Evolutionary conservation across 2,329 filamentous ascomycete genomes (phyloP).

Genomic region (Alternaria postmessia): DNA sequence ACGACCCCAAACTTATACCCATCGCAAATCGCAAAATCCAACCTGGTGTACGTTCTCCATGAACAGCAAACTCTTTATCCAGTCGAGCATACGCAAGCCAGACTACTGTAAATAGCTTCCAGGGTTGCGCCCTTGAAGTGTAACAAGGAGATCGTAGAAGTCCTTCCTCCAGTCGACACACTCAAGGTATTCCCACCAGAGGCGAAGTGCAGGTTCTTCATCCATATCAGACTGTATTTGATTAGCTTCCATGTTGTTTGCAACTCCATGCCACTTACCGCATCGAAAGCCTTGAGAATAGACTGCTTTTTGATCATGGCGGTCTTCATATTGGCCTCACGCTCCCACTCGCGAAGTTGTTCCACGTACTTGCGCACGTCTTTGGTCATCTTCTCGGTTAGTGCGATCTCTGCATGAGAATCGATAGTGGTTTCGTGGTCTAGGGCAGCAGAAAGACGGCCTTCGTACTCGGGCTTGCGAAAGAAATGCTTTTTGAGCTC

Average conservation of each 20-base stretch:
- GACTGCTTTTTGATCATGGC: conserved; percentile 47
- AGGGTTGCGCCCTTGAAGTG: conserved; percentile 24
- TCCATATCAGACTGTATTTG: conserved; percentile 48
- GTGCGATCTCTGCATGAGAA: conserved; percentile 30
- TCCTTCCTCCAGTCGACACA: conserved; percentile 53
- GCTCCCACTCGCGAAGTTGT: conserved; percentile 52
- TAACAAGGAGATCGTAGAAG: conserved; percentile 54
- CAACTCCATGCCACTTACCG: conserved; percentile 32
- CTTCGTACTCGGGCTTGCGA: conserved; percentile 52
- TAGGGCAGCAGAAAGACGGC: conserved; percentile 31
- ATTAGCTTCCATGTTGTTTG: conserved; percentile 1
- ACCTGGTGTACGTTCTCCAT: neutral
- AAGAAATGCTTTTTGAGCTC: conserved; percentile 54
- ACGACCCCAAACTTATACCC: neutral
- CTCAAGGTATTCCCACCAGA: conserved; percentile 59
- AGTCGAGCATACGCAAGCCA: neutral
- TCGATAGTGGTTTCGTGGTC: conserved; percentile 24
- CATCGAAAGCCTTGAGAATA: conserved; percentile 52
- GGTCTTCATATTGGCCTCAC: conserved; percentile 47
- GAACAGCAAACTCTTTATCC: neutral
- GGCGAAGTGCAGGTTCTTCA: conserved; percentile 51
- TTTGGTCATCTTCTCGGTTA: conserved; percentile 34
- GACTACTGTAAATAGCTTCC: conserved; percentile 8
- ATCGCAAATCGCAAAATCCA: neutral
- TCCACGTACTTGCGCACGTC: conserved; percentile 48